Evolutionary conservation across 257 asterid genomes (phyloP).

Genomic region (Solanum acaule): DNA sequence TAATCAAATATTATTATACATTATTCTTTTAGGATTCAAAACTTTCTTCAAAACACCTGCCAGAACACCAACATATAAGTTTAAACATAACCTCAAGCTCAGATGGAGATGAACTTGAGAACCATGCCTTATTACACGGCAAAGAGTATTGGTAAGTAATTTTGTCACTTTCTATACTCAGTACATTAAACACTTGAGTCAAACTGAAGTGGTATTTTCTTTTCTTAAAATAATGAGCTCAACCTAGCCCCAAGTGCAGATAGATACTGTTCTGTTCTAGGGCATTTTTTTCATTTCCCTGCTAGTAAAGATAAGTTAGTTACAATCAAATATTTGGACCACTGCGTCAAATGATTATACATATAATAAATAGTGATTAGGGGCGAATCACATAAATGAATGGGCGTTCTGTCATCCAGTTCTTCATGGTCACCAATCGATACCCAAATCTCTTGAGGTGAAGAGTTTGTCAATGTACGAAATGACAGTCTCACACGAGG

Average conservation of each 20-base stretch:
- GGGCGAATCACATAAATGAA: background rate
- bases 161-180: background rate
- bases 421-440: slow-evolving; percentile 48
- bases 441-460: slow-evolving; percentile 53
- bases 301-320: background rate
- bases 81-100: no score
- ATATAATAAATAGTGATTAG: background rate
- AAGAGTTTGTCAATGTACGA: slow-evolving; percentile 63
- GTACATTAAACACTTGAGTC: background rate
- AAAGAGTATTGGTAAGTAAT: background rate
- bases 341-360: background rate
- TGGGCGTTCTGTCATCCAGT: background rate
- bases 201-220: background rate
- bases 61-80: no score
- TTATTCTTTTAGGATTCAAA: background rate
- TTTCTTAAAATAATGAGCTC: background rate
- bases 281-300: background rate
- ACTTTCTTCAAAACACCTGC: background rate
- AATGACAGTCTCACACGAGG: slow-evolving; percentile 41
- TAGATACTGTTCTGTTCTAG: background rate
- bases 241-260: background rate
- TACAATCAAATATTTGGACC: background rate
- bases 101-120: background rate
- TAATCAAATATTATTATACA: background rate
- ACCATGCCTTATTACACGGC: background rate